Evolutionary conservation across 495 filamentous ascomycete species (phyloP).

Genomic region (Penicillium flavigenum): DNA sequence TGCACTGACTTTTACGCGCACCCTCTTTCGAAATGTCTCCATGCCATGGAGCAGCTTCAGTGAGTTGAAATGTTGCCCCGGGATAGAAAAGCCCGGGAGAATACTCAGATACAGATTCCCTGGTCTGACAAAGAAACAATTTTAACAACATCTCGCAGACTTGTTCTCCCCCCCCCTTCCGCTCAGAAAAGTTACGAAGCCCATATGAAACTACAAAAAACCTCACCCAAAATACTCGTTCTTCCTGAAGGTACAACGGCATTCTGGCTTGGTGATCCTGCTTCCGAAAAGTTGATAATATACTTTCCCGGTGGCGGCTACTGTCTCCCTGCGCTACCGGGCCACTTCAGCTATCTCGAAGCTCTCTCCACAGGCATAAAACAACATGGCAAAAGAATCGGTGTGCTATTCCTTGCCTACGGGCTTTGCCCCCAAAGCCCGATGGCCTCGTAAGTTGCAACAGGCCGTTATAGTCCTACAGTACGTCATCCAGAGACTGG

Average conservation of each 20-base stretch:
- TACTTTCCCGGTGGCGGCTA: constrained; percentile 12
- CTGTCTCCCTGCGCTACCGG: constrained; percentile 13
- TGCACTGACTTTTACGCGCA: not conserved
- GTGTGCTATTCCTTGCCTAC: constrained; percentile 7
- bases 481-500: constrained; percentile 38
- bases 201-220: not conserved
- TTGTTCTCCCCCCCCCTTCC: not conserved
- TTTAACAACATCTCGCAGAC: not conserved
- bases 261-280: constrained; percentile 7
- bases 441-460: constrained; percentile 52
- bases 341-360: constrained; percentile 4
- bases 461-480: constrained; percentile 46
- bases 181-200: constrained; percentile 1
- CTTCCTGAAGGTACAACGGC: constrained; percentile 1
- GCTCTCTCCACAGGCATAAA: constrained; percentile 6
- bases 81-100: not conserved
- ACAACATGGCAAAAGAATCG: not conserved
- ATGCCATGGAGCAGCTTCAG: not conserved
- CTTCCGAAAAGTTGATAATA: constrained; percentile 10
- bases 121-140: not conserved
- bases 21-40: not conserved
- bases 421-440: constrained; percentile 46
- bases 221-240: not conserved
- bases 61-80: not conserved
- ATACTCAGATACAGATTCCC: not conserved